phyloP scores from a whole-genome alignment of 1,284 basidiomycete genomes.

The Irpex sp. region DNA sequence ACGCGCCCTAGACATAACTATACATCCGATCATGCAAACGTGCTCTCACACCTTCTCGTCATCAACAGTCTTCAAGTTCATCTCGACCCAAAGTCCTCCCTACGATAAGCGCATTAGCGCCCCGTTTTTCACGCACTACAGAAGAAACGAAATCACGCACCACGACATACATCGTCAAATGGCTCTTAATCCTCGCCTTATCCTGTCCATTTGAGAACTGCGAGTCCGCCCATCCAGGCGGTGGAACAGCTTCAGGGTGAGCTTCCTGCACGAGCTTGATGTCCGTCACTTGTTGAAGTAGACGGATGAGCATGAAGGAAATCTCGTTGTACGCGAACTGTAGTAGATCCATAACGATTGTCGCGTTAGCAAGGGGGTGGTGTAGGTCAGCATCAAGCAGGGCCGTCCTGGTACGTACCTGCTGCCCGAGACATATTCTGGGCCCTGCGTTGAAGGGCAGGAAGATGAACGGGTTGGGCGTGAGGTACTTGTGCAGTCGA shows the following conservation, averaged over 20 bases:
- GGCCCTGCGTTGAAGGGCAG: constrained; percentile 48
- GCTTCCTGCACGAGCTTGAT: constrained; percentile 35
- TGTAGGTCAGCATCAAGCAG: no score
- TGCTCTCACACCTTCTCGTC: neutral
- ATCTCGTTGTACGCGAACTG: constrained; percentile 70
- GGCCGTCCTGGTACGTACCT: constrained; percentile 25
- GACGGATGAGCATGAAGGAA: constrained; percentile 61
- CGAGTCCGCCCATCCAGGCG: constrained; percentile 18
- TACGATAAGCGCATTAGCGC: neutral
- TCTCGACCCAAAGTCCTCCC: constrained; percentile 23
- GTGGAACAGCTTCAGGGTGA: constrained; percentile 26
- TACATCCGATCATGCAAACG: no score
- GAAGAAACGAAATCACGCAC: constrained; percentile 27
- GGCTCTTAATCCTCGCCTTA: constrained; percentile 45
- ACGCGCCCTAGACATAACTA: no score
- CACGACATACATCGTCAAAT: constrained; percentile 51
- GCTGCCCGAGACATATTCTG: constrained; percentile 45
- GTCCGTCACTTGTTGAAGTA: constrained; percentile 55
- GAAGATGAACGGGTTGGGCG: constrained; percentile 43
- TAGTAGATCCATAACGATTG: no score
- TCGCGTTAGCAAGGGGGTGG: no score
- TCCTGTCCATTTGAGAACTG: constrained; percentile 40
- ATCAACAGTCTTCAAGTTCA: constrained; percentile 5
- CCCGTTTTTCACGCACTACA: neutral
- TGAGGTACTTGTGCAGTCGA: constrained; percentile 32